A percentile compares a stretch with the other conserved stretches of the same genome.
Conservation (phyloP, 2,329 filamentous ascomycete species). For the Myriangium duriaei region DNA sequence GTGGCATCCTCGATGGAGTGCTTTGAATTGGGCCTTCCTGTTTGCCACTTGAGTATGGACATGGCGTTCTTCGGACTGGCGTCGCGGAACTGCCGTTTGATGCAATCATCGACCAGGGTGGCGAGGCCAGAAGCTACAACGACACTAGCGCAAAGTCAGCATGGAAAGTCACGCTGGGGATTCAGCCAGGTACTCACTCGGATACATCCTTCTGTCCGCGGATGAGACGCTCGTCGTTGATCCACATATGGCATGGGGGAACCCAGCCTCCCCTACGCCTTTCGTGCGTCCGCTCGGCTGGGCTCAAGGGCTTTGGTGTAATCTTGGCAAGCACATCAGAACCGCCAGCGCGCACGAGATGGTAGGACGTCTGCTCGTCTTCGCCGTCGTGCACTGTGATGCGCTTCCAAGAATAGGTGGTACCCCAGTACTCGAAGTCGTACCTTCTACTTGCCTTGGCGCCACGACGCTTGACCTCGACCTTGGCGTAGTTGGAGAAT, state of each 20-base stretch:
- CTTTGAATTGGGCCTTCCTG: not conserved
- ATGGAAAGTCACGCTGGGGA: conserved; percentile 13
- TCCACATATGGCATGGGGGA: conserved; percentile 81
- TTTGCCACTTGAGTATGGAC: not conserved
- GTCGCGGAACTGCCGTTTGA: conserved; percentile 61
- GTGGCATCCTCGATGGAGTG: not conserved
- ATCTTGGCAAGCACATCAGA: conserved; percentile 66
- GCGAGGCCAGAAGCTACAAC: conserved; percentile 84
- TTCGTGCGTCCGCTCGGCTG: conserved; percentile 58
- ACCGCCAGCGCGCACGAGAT: conserved; percentile 58
- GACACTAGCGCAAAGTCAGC: conserved; percentile 43
- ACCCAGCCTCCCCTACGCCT: conserved; percentile 75
- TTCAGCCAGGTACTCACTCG: conserved; percentile 51
- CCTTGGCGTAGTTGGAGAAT: conserved; percentile 93
- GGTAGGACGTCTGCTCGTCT: conserved; percentile 57
- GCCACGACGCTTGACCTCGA: conserved; percentile 64
- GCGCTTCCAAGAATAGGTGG: conserved; percentile 72
- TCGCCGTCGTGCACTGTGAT: conserved; percentile 54
- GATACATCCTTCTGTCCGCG: conserved; percentile 64
- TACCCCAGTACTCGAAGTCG: conserved; percentile 89
- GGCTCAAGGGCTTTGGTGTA: conserved; percentile 63
- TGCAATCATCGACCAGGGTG: conserved; percentile 79
- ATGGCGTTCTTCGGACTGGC: conserved; percentile 39
- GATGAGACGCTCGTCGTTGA: conserved; percentile 62
- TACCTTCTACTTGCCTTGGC: conserved; percentile 60